Evolutionary conservation across 1,284 basidiomycete species (phyloP), one percentile per base, ranked within the genome.

Genomic region (Rhodotorula sp.): DNA sequence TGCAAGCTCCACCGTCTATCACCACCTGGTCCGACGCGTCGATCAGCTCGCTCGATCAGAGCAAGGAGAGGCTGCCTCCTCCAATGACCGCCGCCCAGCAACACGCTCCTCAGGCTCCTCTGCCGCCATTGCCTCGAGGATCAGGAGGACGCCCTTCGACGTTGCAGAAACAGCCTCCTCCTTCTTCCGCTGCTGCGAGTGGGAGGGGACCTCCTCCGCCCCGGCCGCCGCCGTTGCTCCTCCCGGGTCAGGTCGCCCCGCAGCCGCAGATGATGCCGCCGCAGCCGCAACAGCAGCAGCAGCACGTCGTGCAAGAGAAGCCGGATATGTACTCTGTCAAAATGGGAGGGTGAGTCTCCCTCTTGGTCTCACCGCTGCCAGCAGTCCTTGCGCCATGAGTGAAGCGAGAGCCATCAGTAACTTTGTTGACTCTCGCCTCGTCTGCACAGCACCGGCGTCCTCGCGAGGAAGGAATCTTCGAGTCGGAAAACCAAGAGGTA

Each of bases 401-500:
- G 38, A 43, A 12, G 38, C 12, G 10, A 43, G 38, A 43, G 38
- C 38, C 38, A 10, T 43, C 38, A 43, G 12, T 14, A 7, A 15
- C 7, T 4, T 15, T 2, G 45, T 52, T 55, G 52, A 55, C 49
- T 8, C 2, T 45, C 19, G 18, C 18, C 19, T 10, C 38, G 14
- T 1, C 5, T 14, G 16, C 31, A 45, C 50, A 66, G 68, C 23
- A 70, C 68, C 18, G 68, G 68, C 28, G 21, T 66, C 18, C 15
- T 21, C 16, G 38, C 26, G 19, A 7, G 8, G 23, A 63, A 49
- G 21, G 68, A 66, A 52, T 49, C 56, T 23, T 23, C 61, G 34
- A 18, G 34, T 10, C 31, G 56, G 2, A 47, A 19, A 26, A 34
- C 65, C 28, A 70, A 70, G 62, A 64, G 68, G 68, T 69, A 15